These are phyloP conservation scores for Candida pseudofarinosa DNA, from an alignment of 805 yeast genomes.

Conservation along the genomic window DNA sequence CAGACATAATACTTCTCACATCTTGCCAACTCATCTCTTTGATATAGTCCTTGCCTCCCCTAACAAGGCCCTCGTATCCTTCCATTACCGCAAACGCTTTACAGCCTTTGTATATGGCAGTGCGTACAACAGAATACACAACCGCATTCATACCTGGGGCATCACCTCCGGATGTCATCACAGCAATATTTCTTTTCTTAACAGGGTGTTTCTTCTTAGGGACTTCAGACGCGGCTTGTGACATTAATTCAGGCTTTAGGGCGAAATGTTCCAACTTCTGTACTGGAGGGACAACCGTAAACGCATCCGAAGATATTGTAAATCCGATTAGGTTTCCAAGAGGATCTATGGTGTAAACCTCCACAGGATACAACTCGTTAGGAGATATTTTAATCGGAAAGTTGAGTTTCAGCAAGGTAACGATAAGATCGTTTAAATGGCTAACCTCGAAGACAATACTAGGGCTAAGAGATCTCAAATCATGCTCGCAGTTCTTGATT, in stretches of 20 bases:
- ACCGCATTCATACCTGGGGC: conserved; percentile 98
- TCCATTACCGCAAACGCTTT: conserved; percentile 89
- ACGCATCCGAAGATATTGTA: conserved; percentile 56
- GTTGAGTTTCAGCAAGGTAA: conserved; percentile 23
- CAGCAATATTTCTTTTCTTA: conserved; percentile 65
- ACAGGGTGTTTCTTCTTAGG: conserved; percentile 1
- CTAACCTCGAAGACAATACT: conserved; percentile 45
- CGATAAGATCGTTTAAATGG: conserved; percentile 36
- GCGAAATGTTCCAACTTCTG: conserved; percentile 23
- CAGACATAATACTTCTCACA: conserved; percentile 87
- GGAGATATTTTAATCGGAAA: conserved; percentile 59
- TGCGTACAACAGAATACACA: conserved; percentile 91
- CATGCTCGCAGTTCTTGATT: conserved; percentile 23
- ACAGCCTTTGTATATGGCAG: conserved; percentile 84
- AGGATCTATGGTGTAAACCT: conserved; percentile 77
- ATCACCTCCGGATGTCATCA: conserved; percentile 98
- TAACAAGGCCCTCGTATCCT: conserved; percentile 91
- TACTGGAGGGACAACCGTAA: conserved; percentile 46
- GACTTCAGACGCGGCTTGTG: conserved; percentile 12
- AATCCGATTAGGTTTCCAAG: conserved; percentile 80
- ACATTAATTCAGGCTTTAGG: conserved; percentile 9
- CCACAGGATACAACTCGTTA: conserved; percentile 67
- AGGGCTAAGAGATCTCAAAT: conserved; percentile 48
- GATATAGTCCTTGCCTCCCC: conserved; percentile 72
- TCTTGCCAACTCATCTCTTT: conserved; percentile 87